A percentile compares a stretch with the other conserved stretches of the same genome.
Evolutionary conservation across 192 early-diverging fungal genomes (phyloP).

Genomic region (Mortierella antarctica): DNA sequence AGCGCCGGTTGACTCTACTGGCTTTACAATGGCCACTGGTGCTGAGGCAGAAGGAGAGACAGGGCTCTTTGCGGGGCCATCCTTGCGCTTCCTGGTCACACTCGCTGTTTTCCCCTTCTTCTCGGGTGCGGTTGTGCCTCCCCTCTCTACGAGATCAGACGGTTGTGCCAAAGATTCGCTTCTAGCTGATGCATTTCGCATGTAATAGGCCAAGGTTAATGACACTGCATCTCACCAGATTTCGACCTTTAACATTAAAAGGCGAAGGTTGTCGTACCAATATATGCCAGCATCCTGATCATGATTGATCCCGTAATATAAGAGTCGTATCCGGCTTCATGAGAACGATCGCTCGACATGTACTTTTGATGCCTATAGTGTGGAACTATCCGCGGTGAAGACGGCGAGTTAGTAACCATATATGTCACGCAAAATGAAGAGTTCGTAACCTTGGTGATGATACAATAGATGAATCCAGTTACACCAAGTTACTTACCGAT

Average conservation of each 20-base stretch:
- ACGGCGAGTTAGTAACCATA: neutral
- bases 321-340: constrained; percentile 95
- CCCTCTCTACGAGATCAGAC: too few species aligned
- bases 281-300: constrained; percentile 66
- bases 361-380: constrained; percentile 63
- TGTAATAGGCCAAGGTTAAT: too few species aligned
- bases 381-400: constrained; percentile 40
- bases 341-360: constrained; percentile 54
- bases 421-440: neutral
- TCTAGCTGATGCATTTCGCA: neutral
- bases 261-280: constrained; percentile 12
- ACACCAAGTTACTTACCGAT: constrained; percentile 12
- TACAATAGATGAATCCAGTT: neutral
- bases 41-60: neutral
- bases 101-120: too few species aligned
- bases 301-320: constrained; percentile 87
- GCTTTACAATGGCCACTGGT: neutral
- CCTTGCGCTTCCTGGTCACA: neutral
- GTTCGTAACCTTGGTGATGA: neutral
- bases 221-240: neutral
- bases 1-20: neutral
- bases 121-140: too few species aligned
- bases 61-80: neutral
- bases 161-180: neutral
- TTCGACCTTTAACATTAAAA: neutral